Evolutionary conservation across 805 yeast genomes (phyloP), one percentile per base, ranked within the genome.

Genomic region (Wickerhamomyces ciferrii): DNA sequence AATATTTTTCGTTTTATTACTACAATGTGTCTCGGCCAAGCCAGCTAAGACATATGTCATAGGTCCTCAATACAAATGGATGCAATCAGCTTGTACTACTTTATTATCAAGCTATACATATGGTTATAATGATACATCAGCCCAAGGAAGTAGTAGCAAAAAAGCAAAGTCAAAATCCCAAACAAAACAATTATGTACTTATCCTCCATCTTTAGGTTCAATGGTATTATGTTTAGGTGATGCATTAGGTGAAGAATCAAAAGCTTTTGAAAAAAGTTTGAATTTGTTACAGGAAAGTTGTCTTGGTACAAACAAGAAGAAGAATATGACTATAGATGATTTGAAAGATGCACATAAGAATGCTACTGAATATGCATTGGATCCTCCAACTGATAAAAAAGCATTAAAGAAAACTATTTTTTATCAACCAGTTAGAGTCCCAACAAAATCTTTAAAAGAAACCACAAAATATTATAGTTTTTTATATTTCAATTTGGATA

Each of bases 341-440:
- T 47, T 67, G 48, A 56, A 50, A 17, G 39, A 46, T 2, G 45
- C 63, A 17, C 70, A 65, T 46, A 44, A 47, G 11, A 63, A 63
- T 43, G 69, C 70, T 2, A 62, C 70, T 0, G 39, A 53, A 3
- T 53, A 54, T 25, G 32, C 54, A 2, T 19, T 53, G 5, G 45
- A 47, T 17, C 8, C 35, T 3, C 46, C 41, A 37, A 41, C 50
- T 0, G 34, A n/a, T 11, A 41, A 31, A 25, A 13, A 40, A 17
- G 48, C 51, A 21, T 14, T 44, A 5, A 52, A 55, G 0, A 38
- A n/a, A 0, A 34, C 42, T 0, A 14, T 31, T 6, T 39, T 53
- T 32, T 47, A 49, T 20, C 39, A 43, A 2, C 60, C 62, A 14
- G 43, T 52, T 11, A 36, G 25, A 7, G 10, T 50, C 4, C 39